Evolutionary conservation across 805 yeast species (phyloP).

Genomic region (Ogataea pignaliae): DNA sequence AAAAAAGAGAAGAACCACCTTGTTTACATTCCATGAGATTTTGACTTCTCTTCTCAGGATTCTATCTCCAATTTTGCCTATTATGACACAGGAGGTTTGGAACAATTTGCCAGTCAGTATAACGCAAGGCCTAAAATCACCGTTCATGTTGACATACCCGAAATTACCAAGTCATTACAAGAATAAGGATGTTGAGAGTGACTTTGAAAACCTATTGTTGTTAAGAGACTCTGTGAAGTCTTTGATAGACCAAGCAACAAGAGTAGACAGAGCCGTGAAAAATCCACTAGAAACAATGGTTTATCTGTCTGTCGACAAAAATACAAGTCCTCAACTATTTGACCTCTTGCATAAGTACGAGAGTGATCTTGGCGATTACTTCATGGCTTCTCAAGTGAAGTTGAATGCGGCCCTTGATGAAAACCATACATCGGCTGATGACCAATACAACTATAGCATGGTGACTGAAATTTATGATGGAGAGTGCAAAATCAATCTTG

Average conservation of each 20-base stretch:
- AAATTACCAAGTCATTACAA: constrained; percentile 33
- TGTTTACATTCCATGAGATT: constrained; percentile 60
- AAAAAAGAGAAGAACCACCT: constrained; percentile 49
- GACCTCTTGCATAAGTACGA: constrained; percentile 24
- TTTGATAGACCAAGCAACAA: constrained; percentile 53
- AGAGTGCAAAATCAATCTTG: constrained; percentile 33
- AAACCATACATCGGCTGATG: neutral
- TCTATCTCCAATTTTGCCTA: constrained; percentile 77
- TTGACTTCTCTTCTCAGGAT: constrained; percentile 60
- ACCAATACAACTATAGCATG: neutral
- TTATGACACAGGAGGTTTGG: constrained; percentile 89
- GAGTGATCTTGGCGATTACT: constrained; percentile 50
- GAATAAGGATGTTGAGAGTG: constrained; percentile 34
- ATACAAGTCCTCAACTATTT: neutral
- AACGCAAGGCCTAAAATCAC: constrained; percentile 32
- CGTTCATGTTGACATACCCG: constrained; percentile 40
- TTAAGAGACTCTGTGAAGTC: constrained; percentile 47
- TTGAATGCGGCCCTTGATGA: constrained; percentile 20
- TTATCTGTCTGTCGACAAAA: constrained; percentile 24
- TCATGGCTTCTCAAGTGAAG: constrained; percentile 61
- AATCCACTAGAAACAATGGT: constrained; percentile 60
- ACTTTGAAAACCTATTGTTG: constrained; percentile 42
- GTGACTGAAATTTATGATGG: constrained; percentile 1
- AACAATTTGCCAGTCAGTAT: constrained; percentile 40
- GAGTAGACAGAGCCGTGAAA: constrained; percentile 43